Evolutionary conservation across 2,329 filamentous ascomycete species (phyloP).

Genomic region (Diaporthe citriasiana): DNA sequence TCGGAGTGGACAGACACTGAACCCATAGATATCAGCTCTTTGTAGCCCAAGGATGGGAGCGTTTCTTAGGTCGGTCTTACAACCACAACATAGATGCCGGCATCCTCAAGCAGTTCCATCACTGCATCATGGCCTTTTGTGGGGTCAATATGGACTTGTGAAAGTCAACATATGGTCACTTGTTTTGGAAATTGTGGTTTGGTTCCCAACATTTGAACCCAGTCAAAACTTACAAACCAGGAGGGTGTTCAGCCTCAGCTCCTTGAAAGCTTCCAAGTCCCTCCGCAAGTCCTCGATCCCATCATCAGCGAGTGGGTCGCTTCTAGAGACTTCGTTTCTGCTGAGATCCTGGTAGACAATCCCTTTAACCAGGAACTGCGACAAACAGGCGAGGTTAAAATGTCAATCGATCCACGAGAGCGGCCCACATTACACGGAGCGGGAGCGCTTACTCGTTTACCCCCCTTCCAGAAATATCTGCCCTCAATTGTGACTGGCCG

Average conservation of each 20-base stretch:
- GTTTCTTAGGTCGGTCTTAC: constrained; percentile 40
- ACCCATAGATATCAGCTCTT: not conserved
- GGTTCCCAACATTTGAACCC: not conserved
- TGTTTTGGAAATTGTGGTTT: not conserved
- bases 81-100: constrained; percentile 46
- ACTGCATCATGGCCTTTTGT: not conserved
- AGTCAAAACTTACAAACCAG: constrained; percentile 44
- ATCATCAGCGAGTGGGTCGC: constrained; percentile 43
- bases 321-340: not conserved
- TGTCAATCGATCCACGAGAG: not conserved
- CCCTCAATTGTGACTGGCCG: not conserved
- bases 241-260: constrained; percentile 47
- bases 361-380: constrained; percentile 1
- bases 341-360: not conserved
- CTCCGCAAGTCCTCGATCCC: constrained; percentile 43
- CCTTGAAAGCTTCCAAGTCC: constrained; percentile 45
- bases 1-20: constrained; percentile 41
- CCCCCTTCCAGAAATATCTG: not conserved
- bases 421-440: not conserved
- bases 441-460: not conserved
- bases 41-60: not conserved
- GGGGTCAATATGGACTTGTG: not conserved
- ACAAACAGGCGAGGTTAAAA: not conserved
- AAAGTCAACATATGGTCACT: not conserved
- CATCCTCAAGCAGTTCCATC: not conserved